Percentiles rank a stretch among this genome's conserved stretches.
These are phyloP conservation scores for Kurtzmaniella quercitrusa DNA, from an alignment of 1,139 yeast species.

Conservation along the genomic window DNA sequence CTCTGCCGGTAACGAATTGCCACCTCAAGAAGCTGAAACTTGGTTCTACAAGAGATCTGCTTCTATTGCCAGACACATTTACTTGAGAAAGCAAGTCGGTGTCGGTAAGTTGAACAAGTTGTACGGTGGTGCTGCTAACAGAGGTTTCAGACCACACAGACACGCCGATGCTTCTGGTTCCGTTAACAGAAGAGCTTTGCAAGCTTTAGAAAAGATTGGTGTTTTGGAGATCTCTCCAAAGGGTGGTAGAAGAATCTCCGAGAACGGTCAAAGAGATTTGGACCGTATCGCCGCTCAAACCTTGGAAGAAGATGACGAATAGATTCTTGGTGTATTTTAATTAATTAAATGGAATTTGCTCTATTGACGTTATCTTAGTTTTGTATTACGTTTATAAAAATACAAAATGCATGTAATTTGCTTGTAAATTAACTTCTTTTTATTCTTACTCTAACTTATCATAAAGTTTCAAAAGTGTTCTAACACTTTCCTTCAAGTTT, in stretches of 20 bases:
- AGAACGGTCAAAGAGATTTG: constrained; percentile 99
- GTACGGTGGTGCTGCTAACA: constrained; percentile 99
- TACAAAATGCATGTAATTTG: constrained; percentile 5
- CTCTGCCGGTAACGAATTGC: constrained; percentile 97
- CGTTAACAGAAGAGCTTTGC: constrained; percentile 97
- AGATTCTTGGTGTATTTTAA: constrained; percentile 18
- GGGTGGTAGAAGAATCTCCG: constrained; percentile 99
- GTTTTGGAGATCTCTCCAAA: constrained; percentile 93
- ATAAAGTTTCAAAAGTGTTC: not conserved
- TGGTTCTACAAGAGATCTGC: constrained; percentile 99
- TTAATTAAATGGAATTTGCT: constrained; percentile 10
- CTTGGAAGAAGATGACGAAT: constrained; percentile 84
- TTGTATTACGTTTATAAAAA: constrained; percentile 4
- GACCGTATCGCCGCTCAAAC: constrained; percentile 99
- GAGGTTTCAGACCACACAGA: constrained; percentile 98
- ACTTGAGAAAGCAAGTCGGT: constrained; percentile 99
- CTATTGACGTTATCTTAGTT: constrained; percentile 3
- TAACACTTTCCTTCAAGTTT: constrained; percentile 13
- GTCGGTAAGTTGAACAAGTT: constrained; percentile 98
- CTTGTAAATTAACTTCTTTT: not conserved
- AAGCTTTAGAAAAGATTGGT: constrained; percentile 97
- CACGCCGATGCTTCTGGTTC: constrained; percentile 99
- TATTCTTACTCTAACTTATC: not conserved
- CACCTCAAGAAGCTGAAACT: constrained; percentile 99
- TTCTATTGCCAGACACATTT: constrained; percentile 99